These are phyloP conservation scores for Xylaria sp. DNA, from an alignment of 2,329 filamentous ascomycete genomes.

Conservation along the genomic window DNA sequence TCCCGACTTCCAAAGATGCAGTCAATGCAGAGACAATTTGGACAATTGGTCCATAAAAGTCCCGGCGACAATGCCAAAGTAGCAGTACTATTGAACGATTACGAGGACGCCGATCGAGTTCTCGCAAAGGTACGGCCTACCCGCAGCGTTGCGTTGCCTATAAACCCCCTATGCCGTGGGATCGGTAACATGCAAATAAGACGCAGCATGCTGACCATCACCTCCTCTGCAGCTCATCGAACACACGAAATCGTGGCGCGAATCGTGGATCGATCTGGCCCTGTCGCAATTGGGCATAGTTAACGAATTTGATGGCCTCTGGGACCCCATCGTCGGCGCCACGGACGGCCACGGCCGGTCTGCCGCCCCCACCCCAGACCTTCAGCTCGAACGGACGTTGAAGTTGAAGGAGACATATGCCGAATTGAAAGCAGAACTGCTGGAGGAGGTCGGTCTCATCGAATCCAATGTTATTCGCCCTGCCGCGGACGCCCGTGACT, in stretches of 20 bases:
- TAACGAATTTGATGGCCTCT: slow-evolving; percentile 71
- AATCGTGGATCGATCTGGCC: slow-evolving; percentile 75
- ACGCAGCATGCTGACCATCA: background rate
- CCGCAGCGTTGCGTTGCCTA: background rate
- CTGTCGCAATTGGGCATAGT: slow-evolving; percentile 68
- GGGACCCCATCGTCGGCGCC: slow-evolving; percentile 74
- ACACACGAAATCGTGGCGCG: slow-evolving; percentile 74
- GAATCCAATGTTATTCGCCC: slow-evolving; percentile 71
- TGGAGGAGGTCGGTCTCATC: slow-evolving; percentile 71
- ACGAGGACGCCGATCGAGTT: slow-evolving; percentile 77
- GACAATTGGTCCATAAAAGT: slow-evolving; percentile 67
- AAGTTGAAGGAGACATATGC: slow-evolving; percentile 68
- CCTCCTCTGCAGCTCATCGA: slow-evolving; percentile 65
- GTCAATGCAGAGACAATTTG: slow-evolving; percentile 74
- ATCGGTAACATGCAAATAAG: background rate
- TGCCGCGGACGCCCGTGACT: slow-evolving; percentile 68
- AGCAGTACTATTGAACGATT: slow-evolving; percentile 74
- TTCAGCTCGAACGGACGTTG: slow-evolving; percentile 65
- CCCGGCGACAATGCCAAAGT: slow-evolving; percentile 78
- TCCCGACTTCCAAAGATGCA: slow-evolving; percentile 55
- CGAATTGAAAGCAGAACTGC: slow-evolving; percentile 71
- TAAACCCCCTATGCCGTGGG: background rate
- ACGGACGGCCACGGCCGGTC: slow-evolving; percentile 58
- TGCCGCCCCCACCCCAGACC: slow-evolving; percentile 62
- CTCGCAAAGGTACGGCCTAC: slow-evolving; percentile 63